Evolutionary conservation across 495 filamentous ascomycete genomes (phyloP), one percentile per base, ranked within the genome.

Genomic region (Aspergillus bridgeri): DNA sequence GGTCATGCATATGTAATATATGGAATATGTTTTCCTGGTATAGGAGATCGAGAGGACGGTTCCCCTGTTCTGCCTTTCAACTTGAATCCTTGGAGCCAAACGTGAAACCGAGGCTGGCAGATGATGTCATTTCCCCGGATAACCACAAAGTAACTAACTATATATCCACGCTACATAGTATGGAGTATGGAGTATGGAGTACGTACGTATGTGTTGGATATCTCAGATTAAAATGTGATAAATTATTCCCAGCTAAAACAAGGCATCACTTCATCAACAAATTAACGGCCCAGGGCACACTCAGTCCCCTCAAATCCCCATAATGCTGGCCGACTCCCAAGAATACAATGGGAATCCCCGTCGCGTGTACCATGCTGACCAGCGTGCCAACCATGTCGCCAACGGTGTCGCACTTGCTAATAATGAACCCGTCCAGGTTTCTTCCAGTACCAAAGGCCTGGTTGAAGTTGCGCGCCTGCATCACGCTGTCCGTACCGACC

Each of bases 331-430:
- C 94, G 57, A 95, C 90, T 17, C 92, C 94, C 62, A 98, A 77
- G 68, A 97, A 98, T 5, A 96, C 78, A 46, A 98, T 91, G 6
- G 94, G 94, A 51, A 96, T 92, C 17, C 93, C 91, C 3, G 95
- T 98, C 15, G 94, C 92, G 78, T 96, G 93, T 44, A 98, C 95
- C 80, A 98, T 96, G 72, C 91, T 96, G 25, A 98, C 94, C 60
- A 98, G 73, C 4, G 91, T 96, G 25, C 94, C 94, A 44, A 96
- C 91, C 94, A 98, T 98, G 75, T 98, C 93, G 23, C 94, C 94
- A 45, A 98, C 94, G 1, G 94, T 98, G 74, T 98, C 94, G 71
- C 94, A 98, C 69, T 98, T 98, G 58, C 87, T 92, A 65, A 98
- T 96, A 63, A 98, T 96, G 66, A 98, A 98, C 3, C 94, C 94